Evolutionary conservation across 306 rosid species (phyloP).

Genomic region (Cicer arietinum): DNA sequence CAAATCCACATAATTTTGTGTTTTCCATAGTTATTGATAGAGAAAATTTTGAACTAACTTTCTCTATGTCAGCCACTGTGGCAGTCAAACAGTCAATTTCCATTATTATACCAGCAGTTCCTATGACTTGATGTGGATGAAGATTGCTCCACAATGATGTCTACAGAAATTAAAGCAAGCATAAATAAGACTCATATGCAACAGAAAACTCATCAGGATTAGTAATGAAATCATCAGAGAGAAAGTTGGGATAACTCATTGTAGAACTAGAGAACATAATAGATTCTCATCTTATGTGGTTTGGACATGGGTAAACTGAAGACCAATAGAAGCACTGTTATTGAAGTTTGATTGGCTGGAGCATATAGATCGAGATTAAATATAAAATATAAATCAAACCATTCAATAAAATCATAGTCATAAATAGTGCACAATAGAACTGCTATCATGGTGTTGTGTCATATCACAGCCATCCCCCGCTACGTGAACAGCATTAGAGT

Average conservation of each 20-base stretch:
- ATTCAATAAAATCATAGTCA: neutral
- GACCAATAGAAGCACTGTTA: neutral
- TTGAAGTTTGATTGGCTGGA: neutral
- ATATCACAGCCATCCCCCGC: neutral
- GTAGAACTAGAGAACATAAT: neutral
- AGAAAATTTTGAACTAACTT: conserved; percentile 64
- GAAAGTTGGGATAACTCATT: neutral
- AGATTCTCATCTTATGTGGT: neutral
- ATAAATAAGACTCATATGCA: conserved; percentile 36
- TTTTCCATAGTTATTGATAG: conserved; percentile 62
- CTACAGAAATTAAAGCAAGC: conserved; percentile 53
- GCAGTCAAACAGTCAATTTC: conserved; percentile 94
- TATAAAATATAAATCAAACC: neutral
- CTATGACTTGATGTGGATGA: conserved; percentile 89
- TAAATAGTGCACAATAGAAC: neutral
- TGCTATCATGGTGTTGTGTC: neutral
- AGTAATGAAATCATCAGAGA: neutral
- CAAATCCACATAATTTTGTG: conserved; percentile 77
- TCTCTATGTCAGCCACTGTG: conserved; percentile 75
- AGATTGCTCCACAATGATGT: conserved; percentile 92
- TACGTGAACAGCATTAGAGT: neutral
- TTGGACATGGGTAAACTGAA: neutral
- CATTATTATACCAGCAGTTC: conserved; percentile 74
- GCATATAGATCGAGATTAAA: neutral
- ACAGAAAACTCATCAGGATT: conserved; percentile 5